These are phyloP conservation scores for Nothopassalora personata DNA, from an alignment of 2,329 filamentous ascomycete genomes.

Conservation along the genomic window DNA sequence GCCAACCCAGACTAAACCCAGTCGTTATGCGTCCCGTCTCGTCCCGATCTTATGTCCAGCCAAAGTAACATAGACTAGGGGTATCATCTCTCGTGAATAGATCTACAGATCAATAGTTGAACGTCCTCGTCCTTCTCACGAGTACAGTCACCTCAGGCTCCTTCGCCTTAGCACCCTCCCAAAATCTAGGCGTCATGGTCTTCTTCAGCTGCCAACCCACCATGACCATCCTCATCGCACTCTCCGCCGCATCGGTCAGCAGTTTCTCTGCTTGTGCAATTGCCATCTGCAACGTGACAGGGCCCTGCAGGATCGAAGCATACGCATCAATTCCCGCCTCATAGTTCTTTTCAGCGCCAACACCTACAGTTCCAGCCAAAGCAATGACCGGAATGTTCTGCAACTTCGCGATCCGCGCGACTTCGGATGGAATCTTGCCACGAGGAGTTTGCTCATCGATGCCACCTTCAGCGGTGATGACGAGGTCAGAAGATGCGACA, in stretches of 20 bases:
- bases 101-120: background rate
- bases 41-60: too few species aligned
- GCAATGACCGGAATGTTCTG: slow-evolving; percentile 45
- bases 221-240: slow-evolving; percentile 35
- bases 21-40: too few species aligned
- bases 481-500: slow-evolving; percentile 46
- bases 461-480: slow-evolving; percentile 51
- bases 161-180: background rate
- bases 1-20: too few species aligned
- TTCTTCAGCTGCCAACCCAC: slow-evolving; percentile 29
- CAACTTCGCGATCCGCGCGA: slow-evolving; percentile 45
- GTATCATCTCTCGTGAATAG: background rate
- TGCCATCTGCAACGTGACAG: slow-evolving; percentile 33
- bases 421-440: slow-evolving; percentile 51
- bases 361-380: slow-evolving; percentile 39
- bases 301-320: slow-evolving; percentile 34
- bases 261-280: slow-evolving; percentile 33
- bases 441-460: slow-evolving; percentile 49
- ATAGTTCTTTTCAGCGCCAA: slow-evolving; percentile 33
- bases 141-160: background rate
- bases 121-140: background rate
- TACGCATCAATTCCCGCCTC: slow-evolving; percentile 35
- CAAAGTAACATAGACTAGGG: too few species aligned
- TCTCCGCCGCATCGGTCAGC: slow-evolving; percentile 35
- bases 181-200: slow-evolving; percentile 4